Percentiles rank a stretch among this genome's conserved stretches.
phyloP scores from a whole-genome alignment of 805 yeast species.

The Phaffomyces opuntiae region DNA sequence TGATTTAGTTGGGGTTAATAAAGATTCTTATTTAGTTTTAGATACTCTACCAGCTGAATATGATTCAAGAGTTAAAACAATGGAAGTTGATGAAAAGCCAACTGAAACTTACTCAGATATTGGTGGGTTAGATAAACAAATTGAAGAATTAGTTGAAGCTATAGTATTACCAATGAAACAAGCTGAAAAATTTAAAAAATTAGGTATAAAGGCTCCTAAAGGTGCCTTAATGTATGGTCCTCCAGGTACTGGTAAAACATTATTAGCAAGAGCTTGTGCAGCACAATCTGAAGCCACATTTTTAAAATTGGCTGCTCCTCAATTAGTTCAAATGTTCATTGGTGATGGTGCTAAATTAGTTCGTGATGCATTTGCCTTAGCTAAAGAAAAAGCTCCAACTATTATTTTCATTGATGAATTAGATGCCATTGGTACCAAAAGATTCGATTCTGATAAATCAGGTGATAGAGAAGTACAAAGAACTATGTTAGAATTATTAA shows the following conservation, averaged over 20 bases:
- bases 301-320: slow-evolving; percentile 94
- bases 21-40: slow-evolving; percentile 87
- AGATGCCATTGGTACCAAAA: slow-evolving; percentile 97
- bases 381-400: slow-evolving; percentile 97
- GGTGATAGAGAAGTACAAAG: slow-evolving; percentile 99
- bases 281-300: slow-evolving; percentile 98
- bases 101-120: slow-evolving; percentile 95
- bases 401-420: slow-evolving; percentile 96
- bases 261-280: slow-evolving; percentile 97
- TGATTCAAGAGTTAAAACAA: slow-evolving; percentile 95
- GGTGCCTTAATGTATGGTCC: slow-evolving; percentile 99
- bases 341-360: slow-evolving; percentile 99
- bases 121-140: slow-evolving; percentile 97
- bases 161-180: slow-evolving; percentile 98
- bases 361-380: slow-evolving; percentile 94
- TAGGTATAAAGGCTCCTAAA: slow-evolving; percentile 97
- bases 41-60: slow-evolving; percentile 96
- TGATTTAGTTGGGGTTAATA: slow-evolving; percentile 95
- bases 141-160: slow-evolving; percentile 96
- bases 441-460: slow-evolving; percentile 94
- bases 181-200: slow-evolving; percentile 87
- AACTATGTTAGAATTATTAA: slow-evolving; percentile 96
- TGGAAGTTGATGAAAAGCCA: slow-evolving; percentile 99
- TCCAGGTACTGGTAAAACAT: slow-evolving; percentile 98
- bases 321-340: slow-evolving; percentile 94